A percentile compares a stretch with the other conserved stretches of the same genome.
These are phyloP conservation scores for Trametes sp. DNA, from an alignment of 1,284 basidiomycete species.

Conservation along the genomic window DNA sequence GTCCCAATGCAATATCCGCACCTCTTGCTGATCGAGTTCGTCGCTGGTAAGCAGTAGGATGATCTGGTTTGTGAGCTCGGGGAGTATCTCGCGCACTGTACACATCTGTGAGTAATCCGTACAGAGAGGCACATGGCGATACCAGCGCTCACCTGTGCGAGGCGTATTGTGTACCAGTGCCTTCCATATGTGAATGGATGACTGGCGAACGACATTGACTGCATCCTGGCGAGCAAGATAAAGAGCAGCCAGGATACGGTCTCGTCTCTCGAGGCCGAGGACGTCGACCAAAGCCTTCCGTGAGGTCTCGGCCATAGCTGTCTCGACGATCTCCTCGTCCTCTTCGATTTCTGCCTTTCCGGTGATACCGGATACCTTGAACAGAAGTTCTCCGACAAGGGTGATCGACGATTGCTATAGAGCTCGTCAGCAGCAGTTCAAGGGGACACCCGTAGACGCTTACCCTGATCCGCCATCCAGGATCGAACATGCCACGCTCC, in stretches of 20 bases:
- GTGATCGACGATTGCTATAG: slow-evolving; percentile 91
- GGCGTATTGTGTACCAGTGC: slow-evolving; percentile 94
- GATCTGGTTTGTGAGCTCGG: slow-evolving; percentile 83
- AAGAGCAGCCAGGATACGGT: slow-evolving; percentile 89
- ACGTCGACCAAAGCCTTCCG: slow-evolving; percentile 88
- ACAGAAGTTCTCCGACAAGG: slow-evolving; percentile 93
- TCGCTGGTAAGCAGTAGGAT: slow-evolving; percentile 80
- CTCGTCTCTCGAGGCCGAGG: slow-evolving; percentile 88
- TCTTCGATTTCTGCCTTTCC: slow-evolving; percentile 90
- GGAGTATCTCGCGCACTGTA: slow-evolving; percentile 91
- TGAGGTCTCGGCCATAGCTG: slow-evolving; percentile 76
- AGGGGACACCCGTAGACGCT: slow-evolving; percentile 37
- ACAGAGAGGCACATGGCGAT: not conserved
- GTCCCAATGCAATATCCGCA: slow-evolving; percentile 40
- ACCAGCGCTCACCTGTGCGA: slow-evolving; percentile 64
- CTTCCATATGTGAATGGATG: slow-evolving; percentile 98
- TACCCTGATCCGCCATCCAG: slow-evolving; percentile 94
- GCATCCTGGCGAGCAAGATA: slow-evolving; percentile 96
- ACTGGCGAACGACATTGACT: slow-evolving; percentile 89
- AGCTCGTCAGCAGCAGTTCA: slow-evolving; percentile 8
- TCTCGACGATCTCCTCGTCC: slow-evolving; percentile 73
- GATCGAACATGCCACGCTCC: slow-evolving; percentile 94
- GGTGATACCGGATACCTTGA: slow-evolving; percentile 98
- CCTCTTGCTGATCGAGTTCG: slow-evolving; percentile 92
- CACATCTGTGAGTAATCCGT: slow-evolving; percentile 3